phyloP scores from a whole-genome alignment of 805 yeast genomes.

The Myxozyma mucilagina region DNA sequence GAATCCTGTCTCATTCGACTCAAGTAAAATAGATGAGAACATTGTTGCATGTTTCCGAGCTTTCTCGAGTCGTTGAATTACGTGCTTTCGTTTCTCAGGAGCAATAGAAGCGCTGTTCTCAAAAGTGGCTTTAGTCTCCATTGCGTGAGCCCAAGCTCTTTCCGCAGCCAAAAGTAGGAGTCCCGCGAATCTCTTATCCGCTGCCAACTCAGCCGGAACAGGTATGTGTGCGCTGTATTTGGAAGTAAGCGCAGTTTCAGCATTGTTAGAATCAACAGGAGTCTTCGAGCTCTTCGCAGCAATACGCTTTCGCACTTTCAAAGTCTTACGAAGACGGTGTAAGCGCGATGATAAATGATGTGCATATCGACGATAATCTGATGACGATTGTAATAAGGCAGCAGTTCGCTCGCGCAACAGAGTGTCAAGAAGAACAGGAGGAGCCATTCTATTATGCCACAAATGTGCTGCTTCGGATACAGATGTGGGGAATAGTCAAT shows the following conservation, averaged over 20 bases:
- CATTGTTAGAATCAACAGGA: slow-evolving; percentile 1
- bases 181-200: slow-evolving; percentile 55
- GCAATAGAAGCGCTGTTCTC: slow-evolving; percentile 18
- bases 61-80: slow-evolving; percentile 67
- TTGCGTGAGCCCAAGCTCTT: slow-evolving; percentile 69
- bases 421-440: slow-evolving; percentile 22
- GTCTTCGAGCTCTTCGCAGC: slow-evolving; percentile 59
- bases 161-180: slow-evolving; percentile 71
- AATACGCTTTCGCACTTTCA: slow-evolving; percentile 60
- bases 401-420: slow-evolving; percentile 53
- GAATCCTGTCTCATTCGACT: slow-evolving; percentile 24
- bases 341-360: slow-evolving; percentile 59
- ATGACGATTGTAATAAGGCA: slow-evolving; percentile 63
- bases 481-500: neutral
- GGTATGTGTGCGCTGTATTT: slow-evolving; percentile 47
- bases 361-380: slow-evolving; percentile 71
- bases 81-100: slow-evolving; percentile 50
- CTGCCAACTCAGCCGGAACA: slow-evolving; percentile 50
- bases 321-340: slow-evolving; percentile 62
- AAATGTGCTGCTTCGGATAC: no score
- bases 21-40: neutral
- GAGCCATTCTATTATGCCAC: slow-evolving; percentile 8
- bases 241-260: neutral
- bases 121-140: slow-evolving; percentile 53
- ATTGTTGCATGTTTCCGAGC: slow-evolving; percentile 44